phyloP scores from a whole-genome alignment of 2,329 filamentous ascomycete species.

The Plectosphaerella cucumerina region DNA sequence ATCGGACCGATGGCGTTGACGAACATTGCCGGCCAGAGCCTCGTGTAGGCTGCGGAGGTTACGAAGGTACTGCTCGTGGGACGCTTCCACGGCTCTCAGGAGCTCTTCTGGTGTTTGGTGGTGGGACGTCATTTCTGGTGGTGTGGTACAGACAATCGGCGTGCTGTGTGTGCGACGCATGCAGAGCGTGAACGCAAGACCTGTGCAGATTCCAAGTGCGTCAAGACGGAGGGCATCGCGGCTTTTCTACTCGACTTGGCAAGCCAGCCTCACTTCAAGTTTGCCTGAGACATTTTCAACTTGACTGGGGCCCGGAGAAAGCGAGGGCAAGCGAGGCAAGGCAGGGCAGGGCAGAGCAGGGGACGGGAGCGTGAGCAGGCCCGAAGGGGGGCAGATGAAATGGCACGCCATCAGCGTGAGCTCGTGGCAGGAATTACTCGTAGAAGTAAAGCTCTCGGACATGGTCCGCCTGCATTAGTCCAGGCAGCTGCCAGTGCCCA shows the following conservation, averaged over 20 bases:
- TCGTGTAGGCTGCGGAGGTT: conserved; percentile 24
- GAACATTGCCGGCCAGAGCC: conserved; percentile 9
- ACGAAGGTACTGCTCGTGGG: conserved; percentile 29
- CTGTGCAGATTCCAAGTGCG: too few relatives aligned
- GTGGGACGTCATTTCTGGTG: conserved; percentile 8
- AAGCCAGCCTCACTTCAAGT: not conserved
- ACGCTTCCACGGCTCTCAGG: conserved; percentile 24
- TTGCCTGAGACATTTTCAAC: too few relatives aligned
- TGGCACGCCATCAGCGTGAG: not conserved
- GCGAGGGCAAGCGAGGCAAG: too few relatives aligned
- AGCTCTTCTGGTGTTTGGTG: conserved; percentile 26
- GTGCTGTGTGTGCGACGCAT: not conserved
- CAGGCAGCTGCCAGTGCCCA: conserved; percentile 3
- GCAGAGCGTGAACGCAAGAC: not conserved
- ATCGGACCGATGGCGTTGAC: conserved; percentile 5
- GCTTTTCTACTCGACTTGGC: conserved; percentile 2
- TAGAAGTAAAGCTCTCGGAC: not conserved
- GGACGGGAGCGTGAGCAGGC: too few relatives aligned
- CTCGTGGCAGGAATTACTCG: not conserved
- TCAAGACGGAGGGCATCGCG: not conserved
- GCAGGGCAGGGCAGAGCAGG: too few relatives aligned
- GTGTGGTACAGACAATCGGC: not conserved
- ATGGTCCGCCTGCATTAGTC: conserved; percentile 2
- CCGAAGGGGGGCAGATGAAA: too few relatives aligned
- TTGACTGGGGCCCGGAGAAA: too few relatives aligned